Conservation (phyloP, 2,329 filamentous ascomycete species). For the Chaetomiaceae sp. region DNA sequence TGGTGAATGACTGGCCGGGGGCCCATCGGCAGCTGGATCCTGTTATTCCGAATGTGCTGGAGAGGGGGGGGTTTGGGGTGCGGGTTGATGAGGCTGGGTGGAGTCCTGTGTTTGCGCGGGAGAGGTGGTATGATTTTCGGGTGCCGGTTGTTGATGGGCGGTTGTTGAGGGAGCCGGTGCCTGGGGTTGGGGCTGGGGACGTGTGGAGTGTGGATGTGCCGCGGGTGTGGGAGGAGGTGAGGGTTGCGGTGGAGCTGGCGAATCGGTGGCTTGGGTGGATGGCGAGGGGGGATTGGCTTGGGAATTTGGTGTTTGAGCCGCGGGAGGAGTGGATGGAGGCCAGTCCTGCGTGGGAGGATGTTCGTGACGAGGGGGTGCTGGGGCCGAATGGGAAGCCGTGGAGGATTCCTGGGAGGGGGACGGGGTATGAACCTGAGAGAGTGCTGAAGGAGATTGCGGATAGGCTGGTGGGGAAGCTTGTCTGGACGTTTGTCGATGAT, state of each 20-base stretch:
- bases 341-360: not conserved
- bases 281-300: conserved; percentile 1
- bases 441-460: not conserved
- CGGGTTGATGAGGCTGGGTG: conserved; percentile 4
- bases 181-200: not conserved
- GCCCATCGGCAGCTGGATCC: not conserved
- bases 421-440: not conserved
- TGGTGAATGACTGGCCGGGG: conserved; percentile 1
- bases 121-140: conserved; percentile 10
- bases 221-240: conserved; percentile 6
- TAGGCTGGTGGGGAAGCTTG: not conserved
- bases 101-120: conserved; percentile 8
- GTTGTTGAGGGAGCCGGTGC: not conserved
- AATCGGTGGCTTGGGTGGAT: conserved; percentile 9
- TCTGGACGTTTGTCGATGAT: conserved; percentile 11
- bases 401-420: not conserved
- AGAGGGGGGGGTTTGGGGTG: not conserved
- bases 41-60: not conserved
- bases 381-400: not conserved
- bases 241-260: conserved; percentile 2
- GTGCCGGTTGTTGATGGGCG: not conserved
- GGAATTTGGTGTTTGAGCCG: not conserved
- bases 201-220: conserved; percentile 12
- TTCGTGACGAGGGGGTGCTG: not conserved
- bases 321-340: conserved; percentile 7